A percentile compares a stretch with the other conserved stretches of the same genome.
phyloP scores from a whole-genome alignment of 257 asterid genomes.

The Fraxinus quadrangulata region DNA sequence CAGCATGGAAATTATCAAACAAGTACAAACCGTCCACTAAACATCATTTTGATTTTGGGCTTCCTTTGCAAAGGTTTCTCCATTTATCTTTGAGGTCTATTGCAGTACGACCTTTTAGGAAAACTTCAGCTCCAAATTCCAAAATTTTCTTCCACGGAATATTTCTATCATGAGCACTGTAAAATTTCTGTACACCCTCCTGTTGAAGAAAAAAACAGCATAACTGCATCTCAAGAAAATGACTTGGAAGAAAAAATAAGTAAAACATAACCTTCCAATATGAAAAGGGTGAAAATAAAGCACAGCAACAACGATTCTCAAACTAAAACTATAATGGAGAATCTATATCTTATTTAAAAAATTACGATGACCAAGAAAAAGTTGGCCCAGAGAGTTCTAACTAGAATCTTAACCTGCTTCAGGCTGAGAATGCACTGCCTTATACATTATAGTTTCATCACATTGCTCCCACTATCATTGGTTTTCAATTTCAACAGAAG shows the following conservation, averaged over 20 bases:
- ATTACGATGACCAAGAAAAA: neutral
- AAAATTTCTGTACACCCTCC: conserved; percentile 46
- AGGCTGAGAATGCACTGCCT: neutral
- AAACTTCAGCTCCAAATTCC: conserved; percentile 53
- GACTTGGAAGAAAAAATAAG: neutral
- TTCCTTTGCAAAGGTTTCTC: conserved; percentile 59
- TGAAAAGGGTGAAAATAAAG: neutral
- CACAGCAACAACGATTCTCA: neutral
- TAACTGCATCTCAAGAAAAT: neutral
- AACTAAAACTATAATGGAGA: neutral
- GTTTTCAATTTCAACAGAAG: neutral
- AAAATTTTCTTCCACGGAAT: conserved; percentile 59
- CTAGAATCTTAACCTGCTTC: neutral
- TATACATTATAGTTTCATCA: neutral
- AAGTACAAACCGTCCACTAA: neutral
- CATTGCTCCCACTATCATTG: neutral
- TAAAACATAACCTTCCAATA: neutral
- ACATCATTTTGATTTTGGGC: conserved; percentile 26
- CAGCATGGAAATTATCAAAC: neutral
- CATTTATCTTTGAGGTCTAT: conserved; percentile 77
- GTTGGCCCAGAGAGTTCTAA: neutral
- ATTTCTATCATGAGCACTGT: conserved; percentile 21
- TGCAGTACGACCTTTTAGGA: conserved; percentile 52
- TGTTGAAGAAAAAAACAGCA: conserved; percentile 33
- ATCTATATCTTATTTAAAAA: neutral